These are phyloP conservation scores for Podaxis rugospora DNA, from an alignment of 768 basidiomycete species.

Conservation along the genomic window DNA sequence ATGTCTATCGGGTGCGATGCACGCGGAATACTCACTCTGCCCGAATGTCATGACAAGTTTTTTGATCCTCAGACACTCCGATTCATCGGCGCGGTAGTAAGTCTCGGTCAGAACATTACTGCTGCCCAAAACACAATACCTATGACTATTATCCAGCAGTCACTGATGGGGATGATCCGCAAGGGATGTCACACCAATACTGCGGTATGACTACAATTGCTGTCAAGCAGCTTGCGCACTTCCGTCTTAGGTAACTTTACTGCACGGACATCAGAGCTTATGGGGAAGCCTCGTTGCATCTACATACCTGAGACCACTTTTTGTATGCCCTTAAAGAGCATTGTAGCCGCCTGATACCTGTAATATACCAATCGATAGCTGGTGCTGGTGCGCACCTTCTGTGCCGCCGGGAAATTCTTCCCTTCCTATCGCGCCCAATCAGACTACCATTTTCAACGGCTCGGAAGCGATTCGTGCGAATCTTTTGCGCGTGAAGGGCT, in stretches of 20 bases:
- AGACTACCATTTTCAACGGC: too few species aligned
- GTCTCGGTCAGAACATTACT: not conserved
- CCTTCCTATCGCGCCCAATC: too few species aligned
- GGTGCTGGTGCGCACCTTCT: too few species aligned
- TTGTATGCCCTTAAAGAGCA: not conserved
- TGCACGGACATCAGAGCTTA: not conserved
- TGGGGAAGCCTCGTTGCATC: not conserved
- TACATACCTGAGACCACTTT: not conserved
- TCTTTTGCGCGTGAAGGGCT: too few species aligned
- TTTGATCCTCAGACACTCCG: not conserved
- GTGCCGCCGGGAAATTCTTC: too few species aligned
- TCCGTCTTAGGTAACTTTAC: not conserved
- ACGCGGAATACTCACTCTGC: not conserved
- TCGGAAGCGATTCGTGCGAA: too few species aligned
- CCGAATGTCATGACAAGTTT: not conserved
- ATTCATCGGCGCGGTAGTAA: not conserved
- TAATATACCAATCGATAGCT: too few species aligned
- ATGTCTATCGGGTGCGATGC: not conserved
- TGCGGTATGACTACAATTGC: not conserved
- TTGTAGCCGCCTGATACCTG: not conserved
- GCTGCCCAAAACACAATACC: not conserved
- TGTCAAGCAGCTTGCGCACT: not conserved
- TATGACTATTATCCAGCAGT: not conserved
- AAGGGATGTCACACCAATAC: not conserved
- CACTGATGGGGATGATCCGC: not conserved